Conservation (phyloP, 2,329 filamentous ascomycete species). For the Gaeumannomyces tritici region DNA sequence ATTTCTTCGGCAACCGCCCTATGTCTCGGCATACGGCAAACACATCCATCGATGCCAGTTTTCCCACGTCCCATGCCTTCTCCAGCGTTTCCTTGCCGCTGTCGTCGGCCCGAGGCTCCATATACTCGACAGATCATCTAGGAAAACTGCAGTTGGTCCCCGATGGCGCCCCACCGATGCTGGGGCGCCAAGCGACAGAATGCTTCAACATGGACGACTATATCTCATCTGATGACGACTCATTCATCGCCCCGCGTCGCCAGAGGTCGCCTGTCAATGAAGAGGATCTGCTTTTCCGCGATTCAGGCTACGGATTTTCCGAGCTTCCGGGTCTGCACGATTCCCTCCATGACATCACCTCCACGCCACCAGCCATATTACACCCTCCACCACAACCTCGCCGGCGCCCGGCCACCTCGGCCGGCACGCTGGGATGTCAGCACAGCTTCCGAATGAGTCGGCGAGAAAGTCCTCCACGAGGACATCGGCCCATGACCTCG, state of each 20-base stretch:
- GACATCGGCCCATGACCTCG: not conserved
- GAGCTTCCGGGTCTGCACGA: conserved; percentile 25
- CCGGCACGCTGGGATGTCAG: not conserved
- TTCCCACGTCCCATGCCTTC: not conserved
- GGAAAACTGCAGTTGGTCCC: not conserved
- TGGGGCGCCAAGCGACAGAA: conserved; percentile 7
- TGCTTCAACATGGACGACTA: conserved; percentile 28
- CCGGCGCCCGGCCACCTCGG: not conserved
- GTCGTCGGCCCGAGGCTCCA: conserved; percentile 5
- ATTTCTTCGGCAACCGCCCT: conserved; percentile 2
- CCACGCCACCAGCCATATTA: not conserved
- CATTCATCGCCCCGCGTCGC: conserved; percentile 13
- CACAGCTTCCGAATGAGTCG: too few relatives aligned
- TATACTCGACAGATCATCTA: conserved; percentile 6
- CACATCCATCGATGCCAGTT: conserved; percentile 11
- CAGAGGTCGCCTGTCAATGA: conserved; percentile 19
- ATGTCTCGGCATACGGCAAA: conserved; percentile 11
- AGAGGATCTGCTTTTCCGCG: conserved; percentile 25
- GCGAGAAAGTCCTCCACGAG: not conserved
- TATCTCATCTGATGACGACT: conserved; percentile 26
- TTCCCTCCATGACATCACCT: not conserved
- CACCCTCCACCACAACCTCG: not conserved
- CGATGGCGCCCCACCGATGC: not conserved
- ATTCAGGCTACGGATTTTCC: conserved; percentile 21
- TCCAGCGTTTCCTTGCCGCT: not conserved